Evolutionary conservation across 768 basidiomycete species (phyloP), one percentile per base, ranked within the genome.

Genomic region (Suillus paluster): DNA sequence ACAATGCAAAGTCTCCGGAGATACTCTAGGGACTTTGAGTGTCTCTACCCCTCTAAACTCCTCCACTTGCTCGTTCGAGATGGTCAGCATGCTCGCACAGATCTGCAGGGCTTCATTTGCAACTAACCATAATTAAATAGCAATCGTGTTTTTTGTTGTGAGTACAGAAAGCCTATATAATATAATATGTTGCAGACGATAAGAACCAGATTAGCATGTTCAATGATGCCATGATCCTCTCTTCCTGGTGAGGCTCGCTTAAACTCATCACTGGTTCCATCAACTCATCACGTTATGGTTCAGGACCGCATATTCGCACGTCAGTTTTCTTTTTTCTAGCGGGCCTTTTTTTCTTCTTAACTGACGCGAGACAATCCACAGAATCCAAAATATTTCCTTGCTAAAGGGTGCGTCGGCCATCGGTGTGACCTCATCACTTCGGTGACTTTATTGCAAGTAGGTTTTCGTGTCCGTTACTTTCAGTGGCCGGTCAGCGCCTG

Each of bases 401-500:
- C 33, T 1, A 11, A 63, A 34, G 59, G 36, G 67, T 67, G 30
- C 19, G 39, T 33, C 25, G 2, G 6, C 5, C n/a, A 12, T 54
- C 30, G 27, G n/a, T n/a, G 15, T 45, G 9, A 17, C 21, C 4
- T 23, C 2, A 45, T 62, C 27, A 27, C 39, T 60, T 46, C 21
- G 0, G 15, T 25, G 6, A 25, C 4, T 23, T 7, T 56, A 23
- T 60, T 15, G 48, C 3, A 23, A 10, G 21, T 61, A 70, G 69
- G 15, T 9, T 71, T 15, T 33, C 69, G 5, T 45, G 25, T 7
- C 67, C 65, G 2, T 17, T 68, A 0, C 57, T 70, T n/a, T 63
- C 67, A 0, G 23, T 64, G 10, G 19, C 53, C 1, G 69, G 69
- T 21, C 69, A 70, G 54, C 69, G 65, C 4, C 62, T 66, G 15